Base-by-base conservation (phyloP, 768 basidiomycete genomes). In the Lactifluus piperatus region DNA sequence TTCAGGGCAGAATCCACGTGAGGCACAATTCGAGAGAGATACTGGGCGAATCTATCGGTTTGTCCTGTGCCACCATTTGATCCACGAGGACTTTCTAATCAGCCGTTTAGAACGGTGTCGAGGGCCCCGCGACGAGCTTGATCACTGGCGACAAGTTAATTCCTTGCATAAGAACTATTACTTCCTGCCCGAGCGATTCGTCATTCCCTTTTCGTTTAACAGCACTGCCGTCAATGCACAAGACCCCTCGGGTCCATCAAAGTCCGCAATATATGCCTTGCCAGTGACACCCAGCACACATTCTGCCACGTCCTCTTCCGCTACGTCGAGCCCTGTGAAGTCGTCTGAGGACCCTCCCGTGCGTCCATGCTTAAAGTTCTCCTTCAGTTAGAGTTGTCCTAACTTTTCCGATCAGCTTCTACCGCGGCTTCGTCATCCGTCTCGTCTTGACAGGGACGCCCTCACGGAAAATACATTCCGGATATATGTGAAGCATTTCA, bases 401-500 rank as follows among this genome's bases (percentile, higher is more conserved):
- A n/a, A 57, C 49, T 24, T 30, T 36, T 46, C 18, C 26, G 51
- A 51, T 39, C 37, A 73, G 71, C 71, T 64, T 4, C 74, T 72
- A 20, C 67, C 75, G 5, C 82, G 80, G 66, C 73, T 91, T 46
- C 84, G 86, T 46, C 88, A 91, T 69, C 89, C 88, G 1, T 83
- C 84, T 0, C 78, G 84, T 41, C 72, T 91, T 27, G 84, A 79
- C 56, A 79, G 81, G 0, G 75, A 76, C 20, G 85, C 90, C 56
- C 79, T 91, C 27, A 90, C 81, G 2, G 78, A 75, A 3, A 85
- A 85, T 60, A 85, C 82, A 0, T 88, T 91, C 68, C 78, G 85
- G 11, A 78, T 88, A 39, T 89, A 91, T 64, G 64, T 91, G 60
- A 88, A 87, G 63, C 84, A 90, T 64, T 91, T 82, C 70, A 86